Base-by-base conservation (phyloP, 768 basidiomycete genomes). In the Obba rivulosa region DNA sequence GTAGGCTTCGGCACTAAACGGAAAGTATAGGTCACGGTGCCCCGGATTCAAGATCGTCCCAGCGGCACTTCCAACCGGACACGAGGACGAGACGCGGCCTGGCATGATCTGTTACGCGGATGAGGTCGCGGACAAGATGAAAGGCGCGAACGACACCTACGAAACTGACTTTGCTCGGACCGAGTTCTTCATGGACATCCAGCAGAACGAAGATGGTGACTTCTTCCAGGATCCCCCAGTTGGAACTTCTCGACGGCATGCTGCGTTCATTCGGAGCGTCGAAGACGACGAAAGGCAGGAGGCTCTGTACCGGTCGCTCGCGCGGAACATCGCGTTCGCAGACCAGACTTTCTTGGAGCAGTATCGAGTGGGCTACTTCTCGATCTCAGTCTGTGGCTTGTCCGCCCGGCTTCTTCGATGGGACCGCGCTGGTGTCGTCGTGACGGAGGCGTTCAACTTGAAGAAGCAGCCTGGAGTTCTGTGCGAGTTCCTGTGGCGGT, bases 391-490 rank as follows among this genome's bases (percentile, higher is more conserved):
- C 17, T 54, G 37, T 14, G 58, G 61, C 24, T 48, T 51, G 1
- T 45, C 43, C 18, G 65, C 53, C 8, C 62, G 68, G 2, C 46
- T 71, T 31, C 54, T 72, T 17, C 58, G 62, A 3, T 58, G 60
- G 51, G 70, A 72, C 45, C 60, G 69, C 3, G 51, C 65, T 2
- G 70, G 66, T 7, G 56, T 52, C 0, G 53, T 70, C 13, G 65
- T 68, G 4, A 55, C 67, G 0, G 46, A 50, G 21, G n/a, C 42
- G 0, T 67, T 71, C 55, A 48, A 63, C 39, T 58, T 60, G 23
- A 41, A 45, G 4, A 9, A 50, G 4, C n/a, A 62, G 0, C 53
- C 56, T 9, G 34, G 51, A 10, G 18, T 48, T 0, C 53, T 72
- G 1, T 50, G 57, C 9, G 54, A 62, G 3, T 70, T 68, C 46